Evolutionary conservation across 2,329 filamentous ascomycete species (phyloP).

Genomic region (Penicillium sp.): DNA sequence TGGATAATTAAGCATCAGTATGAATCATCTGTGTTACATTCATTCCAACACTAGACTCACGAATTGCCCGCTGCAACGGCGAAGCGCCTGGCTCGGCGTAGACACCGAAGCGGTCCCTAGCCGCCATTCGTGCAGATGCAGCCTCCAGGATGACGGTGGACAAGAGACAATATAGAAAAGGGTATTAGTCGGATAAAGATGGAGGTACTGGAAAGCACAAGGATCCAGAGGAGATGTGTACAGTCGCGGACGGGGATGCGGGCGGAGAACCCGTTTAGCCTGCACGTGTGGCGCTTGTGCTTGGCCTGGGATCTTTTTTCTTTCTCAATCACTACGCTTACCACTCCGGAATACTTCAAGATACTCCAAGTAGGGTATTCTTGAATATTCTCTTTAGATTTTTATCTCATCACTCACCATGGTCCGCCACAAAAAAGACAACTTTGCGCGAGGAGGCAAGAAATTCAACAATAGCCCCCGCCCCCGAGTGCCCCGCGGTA

Average conservation of each 20-base stretch:
- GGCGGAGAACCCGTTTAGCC: conserved; percentile 23
- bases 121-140: conserved; percentile 89
- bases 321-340: conserved; percentile 8
- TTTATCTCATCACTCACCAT: conserved; percentile 48
- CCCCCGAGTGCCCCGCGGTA: conserved; percentile 49
- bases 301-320: conserved; percentile 16
- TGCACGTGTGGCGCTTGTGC: conserved; percentile 32
- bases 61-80: conserved; percentile 90
- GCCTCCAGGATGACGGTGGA: conserved; percentile 71
- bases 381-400: neutral
- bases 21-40: neutral
- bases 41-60: conserved; percentile 42
- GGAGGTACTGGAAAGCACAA: conserved; percentile 10
- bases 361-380: neutral
- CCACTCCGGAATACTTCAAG: neutral
- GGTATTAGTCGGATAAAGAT: conserved; percentile 6
- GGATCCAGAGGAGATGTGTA: conserved; percentile 15
- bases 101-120: conserved; percentile 88
- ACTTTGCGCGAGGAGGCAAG: conserved; percentile 69
- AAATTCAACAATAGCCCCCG: conserved; percentile 64
- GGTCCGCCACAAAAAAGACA: conserved; percentile 97
- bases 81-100: conserved; percentile 76
- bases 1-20: conserved; percentile 12
- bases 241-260: conserved; percentile 18
- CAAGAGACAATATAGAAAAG: conserved; percentile 7